Conservation (phyloP, 371 early-diverging fungal genomes). For the Apophysomyces trapeziformis region DNA sequence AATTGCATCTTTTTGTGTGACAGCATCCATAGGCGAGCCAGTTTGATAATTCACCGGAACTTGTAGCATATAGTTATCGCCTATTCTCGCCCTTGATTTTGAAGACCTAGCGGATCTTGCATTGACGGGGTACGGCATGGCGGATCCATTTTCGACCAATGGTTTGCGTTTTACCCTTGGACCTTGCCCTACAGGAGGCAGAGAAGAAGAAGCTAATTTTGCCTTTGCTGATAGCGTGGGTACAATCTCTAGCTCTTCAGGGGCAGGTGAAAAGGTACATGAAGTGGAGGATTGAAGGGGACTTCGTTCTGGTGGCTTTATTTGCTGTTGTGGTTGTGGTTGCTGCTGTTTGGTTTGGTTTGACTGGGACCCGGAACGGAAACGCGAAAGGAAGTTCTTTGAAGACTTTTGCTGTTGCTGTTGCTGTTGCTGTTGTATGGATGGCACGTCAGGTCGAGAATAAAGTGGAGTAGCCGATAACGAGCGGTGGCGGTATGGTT, state of each 20-base stretch:
- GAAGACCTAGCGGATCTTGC: slow-evolving; percentile 4
- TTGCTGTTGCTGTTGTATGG: not conserved
- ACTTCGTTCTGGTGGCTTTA: not conserved
- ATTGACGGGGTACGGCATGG: slow-evolving; percentile 14
- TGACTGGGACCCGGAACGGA: not conserved
- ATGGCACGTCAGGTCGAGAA: slow-evolving; percentile 3
- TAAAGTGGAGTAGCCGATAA: slow-evolving; percentile 1
- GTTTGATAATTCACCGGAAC: not conserved
- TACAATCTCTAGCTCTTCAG: not conserved
- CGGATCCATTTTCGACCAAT: not conserved
- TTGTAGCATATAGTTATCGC: not conserved
- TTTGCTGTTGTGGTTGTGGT: not conserved
- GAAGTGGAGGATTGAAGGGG: not conserved
- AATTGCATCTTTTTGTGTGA: slow-evolving; percentile 8
- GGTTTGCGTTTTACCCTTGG: slow-evolving; percentile 18
- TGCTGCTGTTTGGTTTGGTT: not conserved
- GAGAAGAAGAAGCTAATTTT: not conserved
- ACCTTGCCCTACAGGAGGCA: slow-evolving; percentile 10
- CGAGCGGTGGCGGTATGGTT: slow-evolving; percentile 2
- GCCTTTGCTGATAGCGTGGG: not conserved
- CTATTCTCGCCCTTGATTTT: not conserved
- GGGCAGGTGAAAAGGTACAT: not conserved
- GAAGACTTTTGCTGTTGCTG: not conserved
- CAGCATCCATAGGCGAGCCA: slow-evolving; percentile 7
- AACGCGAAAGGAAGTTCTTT: slow-evolving; percentile 6